Evolutionary conservation across 192 early-diverging fungal species (phyloP).

Genomic region (Podila clonocystis): DNA sequence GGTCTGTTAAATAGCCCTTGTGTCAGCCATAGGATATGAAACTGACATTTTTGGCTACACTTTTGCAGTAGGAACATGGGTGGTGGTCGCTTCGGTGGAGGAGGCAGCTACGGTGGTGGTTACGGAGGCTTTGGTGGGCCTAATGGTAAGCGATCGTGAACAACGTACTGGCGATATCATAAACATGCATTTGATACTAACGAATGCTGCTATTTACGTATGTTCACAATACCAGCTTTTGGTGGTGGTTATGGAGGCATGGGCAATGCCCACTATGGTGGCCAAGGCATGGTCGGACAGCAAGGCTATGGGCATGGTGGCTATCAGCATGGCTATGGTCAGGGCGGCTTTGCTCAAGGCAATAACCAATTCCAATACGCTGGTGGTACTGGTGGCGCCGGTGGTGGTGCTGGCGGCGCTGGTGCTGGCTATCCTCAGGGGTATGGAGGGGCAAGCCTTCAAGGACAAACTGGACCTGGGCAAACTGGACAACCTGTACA

Average conservation of each 20-base stretch:
- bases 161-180: no score
- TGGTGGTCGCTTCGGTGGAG: slow-evolving; percentile 15
- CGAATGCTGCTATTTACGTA: not conserved
- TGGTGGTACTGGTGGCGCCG: slow-evolving; percentile 26
- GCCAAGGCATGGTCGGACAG: slow-evolving; percentile 15
- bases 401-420: slow-evolving; percentile 11
- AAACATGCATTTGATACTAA: not conserved
- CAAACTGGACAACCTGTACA: no score
- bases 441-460: no score
- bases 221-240: slow-evolving; percentile 9
- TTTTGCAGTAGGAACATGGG: slow-evolving; percentile 15
- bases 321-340: slow-evolving; percentile 29
- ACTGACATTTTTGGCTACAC: not conserved
- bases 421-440: no score
- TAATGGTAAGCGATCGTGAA: slow-evolving; percentile 18
- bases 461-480: no score
- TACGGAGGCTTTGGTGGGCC: slow-evolving; percentile 49
- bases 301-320: slow-evolving; percentile 19
- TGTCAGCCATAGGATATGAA: not conserved
- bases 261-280: slow-evolving; percentile 33
- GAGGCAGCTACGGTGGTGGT: slow-evolving; percentile 26
- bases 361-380: slow-evolving; percentile 30
- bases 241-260: slow-evolving; percentile 43
- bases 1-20: not conserved
- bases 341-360: slow-evolving; percentile 22